These are phyloP conservation scores for Botrytis aclada DNA, from an alignment of 2,329 filamentous ascomycete species.

Conservation along the genomic window DNA sequence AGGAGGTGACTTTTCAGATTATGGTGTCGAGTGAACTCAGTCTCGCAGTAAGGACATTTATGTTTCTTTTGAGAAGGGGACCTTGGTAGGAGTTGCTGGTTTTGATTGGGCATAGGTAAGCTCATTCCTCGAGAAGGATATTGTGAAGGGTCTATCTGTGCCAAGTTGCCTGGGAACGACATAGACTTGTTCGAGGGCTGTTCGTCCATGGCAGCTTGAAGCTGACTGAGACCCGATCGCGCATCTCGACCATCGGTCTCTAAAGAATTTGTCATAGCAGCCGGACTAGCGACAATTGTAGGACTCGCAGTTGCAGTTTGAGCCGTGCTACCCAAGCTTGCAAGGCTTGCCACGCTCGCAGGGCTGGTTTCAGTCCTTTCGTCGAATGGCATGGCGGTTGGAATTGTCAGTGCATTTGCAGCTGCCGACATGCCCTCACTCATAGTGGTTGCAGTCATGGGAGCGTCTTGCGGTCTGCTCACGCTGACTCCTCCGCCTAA, in stretches of 20 bases:
- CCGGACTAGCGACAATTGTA: constrained; percentile 36
- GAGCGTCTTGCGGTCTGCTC: constrained; percentile 55
- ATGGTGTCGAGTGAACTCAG: constrained; percentile 95
- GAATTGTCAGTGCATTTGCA: constrained; percentile 36
- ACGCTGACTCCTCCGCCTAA: constrained; percentile 54
- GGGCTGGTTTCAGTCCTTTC: constrained; percentile 36
- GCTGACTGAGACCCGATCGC: constrained; percentile 24
- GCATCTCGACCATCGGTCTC: constrained; percentile 31
- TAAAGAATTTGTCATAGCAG: constrained; percentile 29
- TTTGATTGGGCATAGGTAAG: constrained; percentile 51
- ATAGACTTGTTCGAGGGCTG: constrained; percentile 33
- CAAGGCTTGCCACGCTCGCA: constrained; percentile 36
- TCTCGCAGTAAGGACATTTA: constrained; percentile 94
- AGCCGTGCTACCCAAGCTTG: constrained; percentile 36
- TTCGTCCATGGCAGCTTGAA: constrained; percentile 31
- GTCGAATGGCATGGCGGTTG: constrained; percentile 33
- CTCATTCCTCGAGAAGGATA: constrained; percentile 51
- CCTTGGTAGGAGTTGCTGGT: constrained; percentile 51
- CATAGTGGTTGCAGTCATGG: constrained; percentile 35
- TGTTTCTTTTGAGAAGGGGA: constrained; percentile 84
- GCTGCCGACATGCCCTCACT: constrained; percentile 35
- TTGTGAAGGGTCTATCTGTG: constrained; percentile 29
- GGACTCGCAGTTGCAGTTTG: constrained; percentile 37
- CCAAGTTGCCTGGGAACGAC: constrained; percentile 36
- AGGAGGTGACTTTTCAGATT: constrained; percentile 96